Evolutionary conservation across 1,139 yeast species (phyloP).

Genomic region (Cylindricascospora bacillispora): DNA sequence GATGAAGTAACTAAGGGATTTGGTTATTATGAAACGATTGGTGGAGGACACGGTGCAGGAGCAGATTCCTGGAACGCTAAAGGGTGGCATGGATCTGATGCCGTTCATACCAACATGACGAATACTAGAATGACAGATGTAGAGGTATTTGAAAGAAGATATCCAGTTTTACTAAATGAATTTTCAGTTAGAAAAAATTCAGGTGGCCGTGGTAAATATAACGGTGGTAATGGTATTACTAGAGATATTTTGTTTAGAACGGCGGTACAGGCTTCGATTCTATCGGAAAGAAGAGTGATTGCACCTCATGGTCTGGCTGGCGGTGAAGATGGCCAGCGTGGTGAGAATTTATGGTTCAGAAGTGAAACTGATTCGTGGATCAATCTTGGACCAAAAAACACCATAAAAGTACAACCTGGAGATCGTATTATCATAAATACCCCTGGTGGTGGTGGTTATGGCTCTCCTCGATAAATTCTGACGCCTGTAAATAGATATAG

Average conservation of each 20-base stretch:
- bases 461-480: no score
- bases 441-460: constrained; percentile 48
- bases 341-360: constrained; percentile 45
- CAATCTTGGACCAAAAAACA: constrained; percentile 48
- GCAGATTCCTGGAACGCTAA: constrained; percentile 42
- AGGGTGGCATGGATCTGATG: constrained; percentile 49
- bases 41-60: constrained; percentile 64
- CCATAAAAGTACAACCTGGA: constrained; percentile 37
- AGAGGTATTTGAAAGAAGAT: constrained; percentile 52
- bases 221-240: constrained; percentile 52
- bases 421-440: constrained; percentile 43
- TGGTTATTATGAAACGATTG: constrained; percentile 63
- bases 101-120: constrained; percentile 62
- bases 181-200: constrained; percentile 41
- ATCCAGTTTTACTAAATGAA: constrained; percentile 48
- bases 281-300: constrained; percentile 47
- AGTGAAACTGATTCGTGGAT: constrained; percentile 23
- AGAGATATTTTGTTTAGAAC: constrained; percentile 49
- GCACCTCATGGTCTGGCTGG: constrained; percentile 53
- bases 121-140: constrained; percentile 61
- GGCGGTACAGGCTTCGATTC: constrained; percentile 43
- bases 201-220: constrained; percentile 44
- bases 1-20: constrained; percentile 38
- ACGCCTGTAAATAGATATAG: no score
- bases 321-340: constrained; percentile 46